Conservation (phyloP, 140 eudicot species). For the Anethum foeniculum region DNA sequence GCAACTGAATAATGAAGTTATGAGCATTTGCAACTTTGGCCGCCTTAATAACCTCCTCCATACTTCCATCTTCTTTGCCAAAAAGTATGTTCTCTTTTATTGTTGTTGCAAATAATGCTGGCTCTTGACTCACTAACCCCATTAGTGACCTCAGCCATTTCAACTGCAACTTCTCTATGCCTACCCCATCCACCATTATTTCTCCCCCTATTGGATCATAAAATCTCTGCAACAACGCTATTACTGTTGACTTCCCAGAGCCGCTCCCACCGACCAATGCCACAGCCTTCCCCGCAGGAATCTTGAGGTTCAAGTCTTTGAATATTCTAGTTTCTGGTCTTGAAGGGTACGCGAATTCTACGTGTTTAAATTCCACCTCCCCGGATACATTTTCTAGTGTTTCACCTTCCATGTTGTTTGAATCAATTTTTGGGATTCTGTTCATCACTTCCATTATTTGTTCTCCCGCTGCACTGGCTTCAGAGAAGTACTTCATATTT, state of each 20-base stretch:
- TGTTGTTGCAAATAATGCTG: conserved; percentile 31
- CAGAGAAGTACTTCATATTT: conserved; percentile 35
- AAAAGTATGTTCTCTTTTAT: conserved; percentile 43
- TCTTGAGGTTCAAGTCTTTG: conserved; percentile 23
- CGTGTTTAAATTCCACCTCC: conserved; percentile 32
- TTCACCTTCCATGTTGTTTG: conserved; percentile 23
- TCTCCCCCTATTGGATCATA: conserved; percentile 41
- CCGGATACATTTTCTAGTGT: conserved; percentile 20
- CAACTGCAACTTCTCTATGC: conserved; percentile 32
- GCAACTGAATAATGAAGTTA: conserved; percentile 33
- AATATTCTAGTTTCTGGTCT: conserved; percentile 35
- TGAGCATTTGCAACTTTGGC: conserved; percentile 46
- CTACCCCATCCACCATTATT: conserved; percentile 34
- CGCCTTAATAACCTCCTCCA: conserved; percentile 35
- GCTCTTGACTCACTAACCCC: conserved; percentile 51
- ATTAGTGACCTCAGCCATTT: conserved; percentile 44
- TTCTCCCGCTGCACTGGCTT: conserved; percentile 42
- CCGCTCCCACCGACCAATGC: conserved; percentile 51
- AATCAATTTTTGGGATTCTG: conserved; percentile 29
- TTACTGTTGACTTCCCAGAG: conserved; percentile 37
- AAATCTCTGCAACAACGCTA: conserved; percentile 39
- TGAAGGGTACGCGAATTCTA: conserved; percentile 42
- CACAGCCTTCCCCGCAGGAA: conserved; percentile 31
- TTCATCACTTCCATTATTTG: conserved; percentile 30
- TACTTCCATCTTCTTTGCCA: conserved; percentile 38